Evolutionary conservation across 495 filamentous ascomycete genomes (phyloP), one percentile per base, ranked within the genome.

Genomic region (Lasiosphaeria miniovina): DNA sequence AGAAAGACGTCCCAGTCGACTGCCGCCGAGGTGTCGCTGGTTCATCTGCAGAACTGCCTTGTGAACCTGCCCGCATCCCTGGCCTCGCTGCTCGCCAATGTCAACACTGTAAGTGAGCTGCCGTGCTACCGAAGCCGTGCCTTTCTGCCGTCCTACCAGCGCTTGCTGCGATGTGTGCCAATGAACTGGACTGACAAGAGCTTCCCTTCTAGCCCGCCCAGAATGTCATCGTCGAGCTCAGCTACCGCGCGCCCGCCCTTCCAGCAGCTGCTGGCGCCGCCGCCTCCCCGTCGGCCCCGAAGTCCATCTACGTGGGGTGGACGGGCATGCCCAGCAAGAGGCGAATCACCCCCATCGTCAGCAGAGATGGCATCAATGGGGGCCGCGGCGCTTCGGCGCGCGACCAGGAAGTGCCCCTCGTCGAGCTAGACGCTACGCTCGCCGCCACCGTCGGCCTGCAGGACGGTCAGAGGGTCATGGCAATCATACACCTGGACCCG

Each of bases 241-340:
- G 79, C 65, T 90, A 85, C 68, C 82, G 82, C 54, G 72, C 78
- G 14, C 73, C 75, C 36, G 50, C 67, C 41, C 57, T 71, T 6
- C 24, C 24, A 24, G 24, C 24, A 24, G 61, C 68, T 54, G 65
- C 77, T 56, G 62, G 62, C 17, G 51, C 61, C 73, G 70, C 62
- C 36, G 40, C 60, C 10, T 43, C 67, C 17, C 36, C 68, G 12
- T 66, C 79, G 51, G 72, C 77, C 33, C 82, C 82, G 68, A 88
- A 80, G 63, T 92, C 90, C 55, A 82, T 92, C 63, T 96, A 86
- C 63, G 77, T 94, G 49, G 94, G 94, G 65, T 98, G 95, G 95
- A 96, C 94, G 15, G 94, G 94, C 60, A 94, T 98, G 90, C 86
- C 89, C 62, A 96, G 91, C 80, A 92, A 91, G 80, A 80, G 88